Evolutionary conservation across 495 filamentous ascomycete species (phyloP).

Genomic region (Cryomyces antarcticus): DNA sequence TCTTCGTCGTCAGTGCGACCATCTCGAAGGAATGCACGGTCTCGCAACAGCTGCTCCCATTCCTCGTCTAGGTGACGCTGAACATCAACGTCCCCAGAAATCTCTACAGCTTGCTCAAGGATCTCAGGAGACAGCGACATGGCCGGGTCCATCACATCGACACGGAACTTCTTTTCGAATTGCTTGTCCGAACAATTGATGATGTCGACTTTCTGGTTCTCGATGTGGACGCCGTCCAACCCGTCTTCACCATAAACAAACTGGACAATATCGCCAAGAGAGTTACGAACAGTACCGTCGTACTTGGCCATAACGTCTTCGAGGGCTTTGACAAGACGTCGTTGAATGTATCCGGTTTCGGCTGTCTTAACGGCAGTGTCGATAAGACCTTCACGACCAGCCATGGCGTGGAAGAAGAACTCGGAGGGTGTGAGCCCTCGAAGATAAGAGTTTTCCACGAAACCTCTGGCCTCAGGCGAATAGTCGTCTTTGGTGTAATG

Average conservation of each 20-base stretch:
- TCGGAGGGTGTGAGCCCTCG: slow-evolving; percentile 87
- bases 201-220: slow-evolving; percentile 75
- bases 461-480: slow-evolving; percentile 86
- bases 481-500: slow-evolving; percentile 99
- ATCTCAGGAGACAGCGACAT: slow-evolving; percentile 45
- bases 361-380: slow-evolving; percentile 99
- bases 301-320: slow-evolving; percentile 97
- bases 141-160: slow-evolving; percentile 79
- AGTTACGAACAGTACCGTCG: slow-evolving; percentile 93
- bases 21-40: slow-evolving; percentile 56
- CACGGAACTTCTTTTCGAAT: slow-evolving; percentile 59
- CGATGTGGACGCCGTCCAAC: slow-evolving; percentile 73
- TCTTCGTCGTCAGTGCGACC: slow-evolving; percentile 41
- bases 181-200: slow-evolving; percentile 50
- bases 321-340: slow-evolving; percentile 89
- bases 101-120: slow-evolving; percentile 72
- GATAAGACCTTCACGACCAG: slow-evolving; percentile 97
- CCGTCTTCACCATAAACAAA: slow-evolving; percentile 97
- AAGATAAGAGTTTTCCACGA: slow-evolving; percentile 97
- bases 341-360: slow-evolving; percentile 97
- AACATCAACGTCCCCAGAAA: slow-evolving; percentile 64
- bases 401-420: slow-evolving; percentile 99
- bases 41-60: slow-evolving; percentile 54
- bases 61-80: slow-evolving; percentile 77
- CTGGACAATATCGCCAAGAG: slow-evolving; percentile 88